Conservation (phyloP, 306 rosid species). For the Bauhinia variegata region DNA sequence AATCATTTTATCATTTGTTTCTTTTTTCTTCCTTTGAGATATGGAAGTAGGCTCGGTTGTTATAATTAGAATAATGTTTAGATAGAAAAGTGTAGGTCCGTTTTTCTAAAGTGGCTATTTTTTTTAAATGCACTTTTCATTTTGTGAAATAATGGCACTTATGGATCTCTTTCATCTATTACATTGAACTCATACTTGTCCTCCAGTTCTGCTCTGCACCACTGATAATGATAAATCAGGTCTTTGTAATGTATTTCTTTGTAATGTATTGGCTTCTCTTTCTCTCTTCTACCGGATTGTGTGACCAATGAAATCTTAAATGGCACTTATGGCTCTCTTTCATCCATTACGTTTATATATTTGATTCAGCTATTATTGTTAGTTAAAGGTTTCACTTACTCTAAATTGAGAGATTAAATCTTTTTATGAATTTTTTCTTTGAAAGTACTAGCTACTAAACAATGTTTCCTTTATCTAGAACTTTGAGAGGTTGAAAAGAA, state of each 20-base stretch:
- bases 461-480: no score
- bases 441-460: no score
- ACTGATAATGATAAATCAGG: no score
- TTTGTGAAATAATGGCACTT: constrained; percentile 10
- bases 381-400: no score
- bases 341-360: background rate
- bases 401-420: no score
- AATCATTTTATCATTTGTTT: constrained; percentile 14
- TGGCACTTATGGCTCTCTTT: background rate
- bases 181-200: background rate
- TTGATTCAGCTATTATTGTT: no score
- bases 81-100: constrained; percentile 7
- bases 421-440: no score
- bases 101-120: background rate
- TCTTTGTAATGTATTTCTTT: no score
- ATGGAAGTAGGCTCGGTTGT: background rate
- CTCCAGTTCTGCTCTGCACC: background rate
- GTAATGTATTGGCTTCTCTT: no score
- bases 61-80: background rate
- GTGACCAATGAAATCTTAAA: no score
- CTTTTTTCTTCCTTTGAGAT: background rate
- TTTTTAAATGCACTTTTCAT: constrained; percentile 8
- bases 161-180: background rate
- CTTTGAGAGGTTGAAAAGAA: no score
- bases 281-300: no score